phyloP scores from a whole-genome alignment of 345 rosid species.

The Linum trigynum region DNA sequence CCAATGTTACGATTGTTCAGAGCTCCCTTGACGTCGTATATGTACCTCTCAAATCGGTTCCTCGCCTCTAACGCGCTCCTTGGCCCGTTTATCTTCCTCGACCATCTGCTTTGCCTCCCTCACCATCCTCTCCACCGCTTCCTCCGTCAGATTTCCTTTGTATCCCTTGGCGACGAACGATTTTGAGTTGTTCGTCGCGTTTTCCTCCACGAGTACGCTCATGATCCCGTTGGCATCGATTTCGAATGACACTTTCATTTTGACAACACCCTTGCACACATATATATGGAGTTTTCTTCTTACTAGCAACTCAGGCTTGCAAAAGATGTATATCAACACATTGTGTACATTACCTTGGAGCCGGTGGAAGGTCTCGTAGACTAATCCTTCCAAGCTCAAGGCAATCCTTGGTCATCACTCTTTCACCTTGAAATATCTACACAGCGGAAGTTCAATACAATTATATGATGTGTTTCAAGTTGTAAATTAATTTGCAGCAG shows the following conservation, averaged over 20 bases:
- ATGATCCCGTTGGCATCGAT: slow-evolving; percentile 17
- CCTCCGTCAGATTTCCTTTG: slow-evolving; percentile 30
- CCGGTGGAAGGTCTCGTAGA: too few species aligned
- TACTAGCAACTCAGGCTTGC: not conserved
- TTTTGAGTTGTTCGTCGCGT: slow-evolving; percentile 35
- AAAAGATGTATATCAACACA: too few species aligned
- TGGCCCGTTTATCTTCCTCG: slow-evolving; percentile 35
- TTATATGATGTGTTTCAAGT: too few species aligned
- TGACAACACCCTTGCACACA: slow-evolving; percentile 34
- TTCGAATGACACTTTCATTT: not conserved
- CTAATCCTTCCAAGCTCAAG: too few species aligned
- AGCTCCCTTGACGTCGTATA: too few species aligned
- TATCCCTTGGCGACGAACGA: slow-evolving; percentile 40
- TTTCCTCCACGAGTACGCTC: slow-evolving; percentile 46
- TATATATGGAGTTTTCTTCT: not conserved
- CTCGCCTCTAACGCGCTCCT: slow-evolving; percentile 32
- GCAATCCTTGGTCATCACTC: too few species aligned
- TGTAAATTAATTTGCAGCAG: too few species aligned
- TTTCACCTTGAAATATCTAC: too few species aligned
- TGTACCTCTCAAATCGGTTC: too few species aligned
- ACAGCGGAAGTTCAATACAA: too few species aligned
- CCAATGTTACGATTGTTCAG: slow-evolving; percentile 1
- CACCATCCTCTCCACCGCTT: too few species aligned
- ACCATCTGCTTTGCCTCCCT: slow-evolving; percentile 36
- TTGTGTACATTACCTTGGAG: too few species aligned